Conservation (phyloP, 768 basidiomycete species). For the Austroboletus eburneus region DNA sequence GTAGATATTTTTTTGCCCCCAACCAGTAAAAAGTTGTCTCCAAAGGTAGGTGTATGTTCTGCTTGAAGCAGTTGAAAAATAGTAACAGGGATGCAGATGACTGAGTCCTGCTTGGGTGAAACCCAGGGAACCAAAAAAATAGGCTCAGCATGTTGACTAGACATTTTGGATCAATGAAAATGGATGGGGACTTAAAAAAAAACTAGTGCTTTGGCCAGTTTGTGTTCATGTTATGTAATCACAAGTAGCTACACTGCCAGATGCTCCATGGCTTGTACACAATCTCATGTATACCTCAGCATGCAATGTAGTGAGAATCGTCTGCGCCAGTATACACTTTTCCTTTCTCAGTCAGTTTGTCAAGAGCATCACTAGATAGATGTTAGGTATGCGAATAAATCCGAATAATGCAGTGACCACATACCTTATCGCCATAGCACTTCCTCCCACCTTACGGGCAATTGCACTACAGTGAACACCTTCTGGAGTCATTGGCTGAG, state of each 20-base stretch:
- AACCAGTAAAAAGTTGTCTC: constrained; percentile 42
- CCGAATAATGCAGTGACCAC: constrained; percentile 4
- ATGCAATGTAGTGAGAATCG: constrained; percentile 68
- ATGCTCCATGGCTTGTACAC: not conserved
- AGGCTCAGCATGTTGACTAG: constrained; percentile 7
- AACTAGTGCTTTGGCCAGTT: too few species aligned
- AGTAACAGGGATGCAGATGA: constrained; percentile 45
- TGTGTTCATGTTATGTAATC: constrained; percentile 7
- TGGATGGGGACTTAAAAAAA: not conserved
- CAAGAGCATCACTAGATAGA: constrained; percentile 60
- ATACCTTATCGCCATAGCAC: constrained; percentile 63
- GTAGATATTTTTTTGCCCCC: constrained; percentile 37
- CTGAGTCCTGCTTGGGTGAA: constrained; percentile 2
- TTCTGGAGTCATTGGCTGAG: constrained; percentile 46
- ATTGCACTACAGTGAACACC: constrained; percentile 76
- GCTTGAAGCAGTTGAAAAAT: constrained; percentile 51
- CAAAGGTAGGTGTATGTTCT: constrained; percentile 29
- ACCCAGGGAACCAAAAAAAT: constrained; percentile 2
- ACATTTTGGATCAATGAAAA: constrained; percentile 4
- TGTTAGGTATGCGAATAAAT: constrained; percentile 1
- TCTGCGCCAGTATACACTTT: constrained; percentile 76
- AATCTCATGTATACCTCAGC: constrained; percentile 27
- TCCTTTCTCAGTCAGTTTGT: constrained; percentile 76
- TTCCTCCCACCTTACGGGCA: constrained; percentile 55
- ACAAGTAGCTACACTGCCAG: constrained; percentile 1